These are phyloP conservation scores for Aspergillus sp. DNA, from an alignment of 2,329 filamentous ascomycete species.

Conservation along the genomic window DNA sequence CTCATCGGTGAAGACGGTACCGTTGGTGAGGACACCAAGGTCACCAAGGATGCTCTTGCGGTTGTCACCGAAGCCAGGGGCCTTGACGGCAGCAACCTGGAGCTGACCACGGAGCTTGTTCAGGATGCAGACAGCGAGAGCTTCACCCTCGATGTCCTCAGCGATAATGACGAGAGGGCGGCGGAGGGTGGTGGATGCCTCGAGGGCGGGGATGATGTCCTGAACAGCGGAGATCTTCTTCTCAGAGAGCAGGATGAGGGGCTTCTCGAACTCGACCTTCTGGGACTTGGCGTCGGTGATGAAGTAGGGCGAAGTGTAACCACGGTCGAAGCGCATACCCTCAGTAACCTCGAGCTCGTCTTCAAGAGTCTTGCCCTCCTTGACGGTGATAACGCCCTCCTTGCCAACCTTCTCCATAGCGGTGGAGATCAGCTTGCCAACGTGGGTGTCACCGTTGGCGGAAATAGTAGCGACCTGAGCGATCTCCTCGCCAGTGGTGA, in stretches of 20 bases:
- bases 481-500: constrained; percentile 95
- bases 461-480: constrained; percentile 97
- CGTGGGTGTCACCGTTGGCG: constrained; percentile 92
- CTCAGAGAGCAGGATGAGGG: constrained; percentile 94
- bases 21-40: constrained; percentile 90
- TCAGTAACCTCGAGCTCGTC: constrained; percentile 98
- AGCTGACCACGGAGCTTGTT: constrained; percentile 99
- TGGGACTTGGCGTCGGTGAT: constrained; percentile 98
- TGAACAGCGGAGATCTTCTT: constrained; percentile 99
- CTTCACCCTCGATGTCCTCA: constrained; percentile 98
- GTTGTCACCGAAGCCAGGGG: constrained; percentile 98
- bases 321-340: constrained; percentile 99
- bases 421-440: constrained; percentile 91
- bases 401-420: constrained; percentile 99
- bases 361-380: constrained; percentile 97
- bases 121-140: constrained; percentile 95
- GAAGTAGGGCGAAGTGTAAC: constrained; percentile 98
- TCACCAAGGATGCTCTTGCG: constrained; percentile 99
- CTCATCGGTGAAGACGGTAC: constrained; percentile 96
- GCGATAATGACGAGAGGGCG: constrained; percentile 97
- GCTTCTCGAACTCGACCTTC: constrained; percentile 99
- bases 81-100: constrained; percentile 97
- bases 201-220: constrained; percentile 96
- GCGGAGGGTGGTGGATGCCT: constrained; percentile 91
- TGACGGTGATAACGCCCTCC: constrained; percentile 99